Percentiles rank a stretch among this genome's conserved stretches.
phyloP scores from a whole-genome alignment of 108 stramenopile genomes.

The Pseudonitzschia delicatissima region DNA sequence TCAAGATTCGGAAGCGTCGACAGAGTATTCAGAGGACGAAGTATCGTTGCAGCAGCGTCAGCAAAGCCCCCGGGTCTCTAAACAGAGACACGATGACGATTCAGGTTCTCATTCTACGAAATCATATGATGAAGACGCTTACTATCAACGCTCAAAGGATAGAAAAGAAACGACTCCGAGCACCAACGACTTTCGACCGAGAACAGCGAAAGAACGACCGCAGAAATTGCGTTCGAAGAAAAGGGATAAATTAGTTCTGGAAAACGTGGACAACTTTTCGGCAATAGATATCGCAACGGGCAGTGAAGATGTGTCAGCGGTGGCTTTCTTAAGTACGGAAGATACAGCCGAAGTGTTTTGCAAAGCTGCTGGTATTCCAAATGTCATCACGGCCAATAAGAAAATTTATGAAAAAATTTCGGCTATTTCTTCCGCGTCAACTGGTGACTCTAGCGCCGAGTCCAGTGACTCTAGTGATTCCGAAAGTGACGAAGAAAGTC shows the following conservation, averaged over 20 bases:
- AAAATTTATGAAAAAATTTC: background rate
- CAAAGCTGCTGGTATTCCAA: background rate
- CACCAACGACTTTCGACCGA: background rate
- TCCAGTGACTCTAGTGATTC: background rate
- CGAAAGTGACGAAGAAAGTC: background rate
- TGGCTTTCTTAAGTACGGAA: constrained; percentile 9
- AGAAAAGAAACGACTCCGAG: background rate
- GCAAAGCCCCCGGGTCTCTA: background rate
- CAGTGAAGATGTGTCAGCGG: constrained; percentile 9
- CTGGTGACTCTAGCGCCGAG: constrained; percentile 2
- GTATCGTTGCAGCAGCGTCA: background rate
- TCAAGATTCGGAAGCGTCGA: background rate
- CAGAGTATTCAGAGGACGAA: background rate
- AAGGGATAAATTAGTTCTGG: background rate
- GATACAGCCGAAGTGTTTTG: constrained; percentile 12
- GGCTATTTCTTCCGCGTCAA: constrained; percentile 1
- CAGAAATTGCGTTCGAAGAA: background rate
- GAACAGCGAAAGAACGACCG: background rate
- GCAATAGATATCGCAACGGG: constrained; percentile 1
- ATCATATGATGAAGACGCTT: background rate
- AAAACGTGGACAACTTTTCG: background rate
- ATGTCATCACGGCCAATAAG: background rate
- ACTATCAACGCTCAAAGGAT: background rate
- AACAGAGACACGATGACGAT: background rate
- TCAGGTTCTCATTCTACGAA: background rate